These are phyloP conservation scores for Porodaedalea pini DNA, from an alignment of 1,284 basidiomycete species.

Conservation along the genomic window DNA sequence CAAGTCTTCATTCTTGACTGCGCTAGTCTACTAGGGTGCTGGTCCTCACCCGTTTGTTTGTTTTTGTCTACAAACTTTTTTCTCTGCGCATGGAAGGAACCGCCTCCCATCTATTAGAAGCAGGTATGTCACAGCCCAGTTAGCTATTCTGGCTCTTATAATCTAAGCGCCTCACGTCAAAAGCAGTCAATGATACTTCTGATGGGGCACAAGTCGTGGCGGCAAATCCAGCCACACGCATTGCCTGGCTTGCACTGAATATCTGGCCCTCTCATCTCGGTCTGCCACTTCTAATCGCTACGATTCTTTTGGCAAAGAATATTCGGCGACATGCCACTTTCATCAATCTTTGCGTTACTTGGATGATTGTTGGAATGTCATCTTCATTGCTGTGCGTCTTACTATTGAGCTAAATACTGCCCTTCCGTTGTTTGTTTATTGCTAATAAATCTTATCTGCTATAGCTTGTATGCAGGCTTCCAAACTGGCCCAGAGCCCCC, in stretches of 20 bases:
- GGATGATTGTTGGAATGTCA: slow-evolving; percentile 42
- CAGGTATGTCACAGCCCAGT: no score
- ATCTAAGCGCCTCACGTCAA: background rate
- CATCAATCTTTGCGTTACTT: slow-evolving; percentile 41
- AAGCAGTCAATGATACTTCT: background rate
- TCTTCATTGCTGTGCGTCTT: slow-evolving; percentile 18
- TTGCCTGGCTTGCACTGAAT: slow-evolving; percentile 44
- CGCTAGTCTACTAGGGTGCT: background rate
- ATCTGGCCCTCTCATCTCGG: slow-evolving; percentile 48
- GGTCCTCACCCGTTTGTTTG: background rate
- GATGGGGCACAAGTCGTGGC: slow-evolving; percentile 19
- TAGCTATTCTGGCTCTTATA: no score
- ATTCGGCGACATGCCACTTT: slow-evolving; percentile 48
- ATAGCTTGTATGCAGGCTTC: slow-evolving; percentile 40
- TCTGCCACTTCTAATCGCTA: slow-evolving; percentile 40
- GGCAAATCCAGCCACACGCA: slow-evolving; percentile 38
- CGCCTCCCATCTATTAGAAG: background rate
- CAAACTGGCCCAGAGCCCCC: slow-evolving; percentile 43
- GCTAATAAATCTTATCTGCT: slow-evolving; percentile 30
- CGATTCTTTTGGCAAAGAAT: slow-evolving; percentile 38
- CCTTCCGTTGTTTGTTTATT: slow-evolving; percentile 26
- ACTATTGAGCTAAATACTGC: background rate
- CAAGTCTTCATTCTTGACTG: background rate
- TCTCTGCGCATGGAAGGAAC: background rate
- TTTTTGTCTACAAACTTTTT: background rate